Evolutionary conservation across 1,284 basidiomycete species (phyloP).

Genomic region (Puccinia polysora): DNA sequence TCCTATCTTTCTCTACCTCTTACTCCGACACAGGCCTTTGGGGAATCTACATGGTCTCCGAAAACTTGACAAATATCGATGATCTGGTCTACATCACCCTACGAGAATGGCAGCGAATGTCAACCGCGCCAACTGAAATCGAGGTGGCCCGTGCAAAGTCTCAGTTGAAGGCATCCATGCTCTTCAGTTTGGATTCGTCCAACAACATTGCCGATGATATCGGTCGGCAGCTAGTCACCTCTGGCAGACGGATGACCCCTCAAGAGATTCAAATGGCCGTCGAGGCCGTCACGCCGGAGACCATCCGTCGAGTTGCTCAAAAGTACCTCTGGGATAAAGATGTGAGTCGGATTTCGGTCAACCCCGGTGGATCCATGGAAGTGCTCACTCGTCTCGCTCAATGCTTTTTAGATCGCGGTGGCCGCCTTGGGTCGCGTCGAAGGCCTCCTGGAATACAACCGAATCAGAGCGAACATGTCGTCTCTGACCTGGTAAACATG

Average conservation of each 20-base stretch:
- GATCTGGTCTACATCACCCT: conserved; percentile 91
- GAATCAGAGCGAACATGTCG: conserved; percentile 52
- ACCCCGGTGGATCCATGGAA: conserved; percentile 45
- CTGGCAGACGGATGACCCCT: conserved; percentile 81
- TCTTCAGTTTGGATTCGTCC: conserved; percentile 86
- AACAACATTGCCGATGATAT: conserved; percentile 98
- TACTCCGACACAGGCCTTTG: conserved; percentile 99
- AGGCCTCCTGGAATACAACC: conserved; percentile 63
- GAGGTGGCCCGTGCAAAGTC: conserved; percentile 97
- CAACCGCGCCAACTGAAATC: conserved; percentile 71
- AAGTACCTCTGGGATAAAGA: conserved; percentile 97
- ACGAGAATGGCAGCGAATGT: conserved; percentile 96
- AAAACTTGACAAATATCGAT: conserved; percentile 89
- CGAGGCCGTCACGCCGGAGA: conserved; percentile 78
- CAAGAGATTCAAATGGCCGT: conserved; percentile 90
- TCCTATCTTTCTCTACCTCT: conserved; percentile 99
- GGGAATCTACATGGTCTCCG: conserved; percentile 90
- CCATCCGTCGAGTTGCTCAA: conserved; percentile 89
- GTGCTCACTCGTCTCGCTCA: conserved; percentile 12
- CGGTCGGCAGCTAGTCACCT: conserved; percentile 86
- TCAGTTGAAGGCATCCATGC: conserved; percentile 89
- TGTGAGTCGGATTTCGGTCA: conserved; percentile 60
- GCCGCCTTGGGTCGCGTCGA: conserved; percentile 79
- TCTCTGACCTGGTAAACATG: conserved; percentile 52
- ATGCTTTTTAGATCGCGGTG: conserved; percentile 63